Evolutionary conservation across 805 yeast genomes (phyloP).

Genomic region (Metschnikowia peoriensis): DNA sequence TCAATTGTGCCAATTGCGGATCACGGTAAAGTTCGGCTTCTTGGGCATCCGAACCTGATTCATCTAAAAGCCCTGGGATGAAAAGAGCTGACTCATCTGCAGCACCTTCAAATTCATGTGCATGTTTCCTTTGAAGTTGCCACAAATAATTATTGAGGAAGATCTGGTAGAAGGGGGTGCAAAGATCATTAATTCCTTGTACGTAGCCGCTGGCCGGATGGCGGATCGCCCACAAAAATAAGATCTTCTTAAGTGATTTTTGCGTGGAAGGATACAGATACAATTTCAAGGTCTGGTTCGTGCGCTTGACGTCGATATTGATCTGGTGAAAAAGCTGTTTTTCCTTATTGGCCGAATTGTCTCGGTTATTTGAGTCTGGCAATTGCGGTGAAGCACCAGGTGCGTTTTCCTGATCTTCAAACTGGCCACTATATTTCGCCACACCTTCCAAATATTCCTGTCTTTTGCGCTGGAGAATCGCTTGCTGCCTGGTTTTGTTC

Average conservation of each 20-base stretch:
- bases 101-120: conserved; percentile 10
- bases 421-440: conserved; percentile 52
- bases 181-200: conserved; percentile 93
- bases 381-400: background rate
- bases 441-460: conserved; percentile 82
- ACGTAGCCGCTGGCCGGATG: conserved; percentile 98
- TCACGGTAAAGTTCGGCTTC: conserved; percentile 28
- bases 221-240: conserved; percentile 92
- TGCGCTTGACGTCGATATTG: conserved; percentile 89
- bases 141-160: conserved; percentile 66
- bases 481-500: conserved; percentile 69
- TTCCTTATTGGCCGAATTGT: conserved; percentile 48
- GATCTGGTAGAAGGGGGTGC: conserved; percentile 89
- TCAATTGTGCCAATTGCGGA: conserved; percentile 23
- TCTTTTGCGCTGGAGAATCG: conserved; percentile 74
- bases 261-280: conserved; percentile 73
- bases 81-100: conserved; percentile 25
- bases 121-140: conserved; percentile 34
- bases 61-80: conserved; percentile 38
- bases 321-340: conserved; percentile 93
- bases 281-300: conserved; percentile 79
- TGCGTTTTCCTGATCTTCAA: conserved; percentile 10
- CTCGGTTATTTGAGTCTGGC: conserved; percentile 18
- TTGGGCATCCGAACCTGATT: conserved; percentile 20
- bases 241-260: conserved; percentile 70